These are phyloP conservation scores for Trichoderma koningii DNA, from an alignment of 2,329 filamentous ascomycete genomes.

Conservation along the genomic window DNA sequence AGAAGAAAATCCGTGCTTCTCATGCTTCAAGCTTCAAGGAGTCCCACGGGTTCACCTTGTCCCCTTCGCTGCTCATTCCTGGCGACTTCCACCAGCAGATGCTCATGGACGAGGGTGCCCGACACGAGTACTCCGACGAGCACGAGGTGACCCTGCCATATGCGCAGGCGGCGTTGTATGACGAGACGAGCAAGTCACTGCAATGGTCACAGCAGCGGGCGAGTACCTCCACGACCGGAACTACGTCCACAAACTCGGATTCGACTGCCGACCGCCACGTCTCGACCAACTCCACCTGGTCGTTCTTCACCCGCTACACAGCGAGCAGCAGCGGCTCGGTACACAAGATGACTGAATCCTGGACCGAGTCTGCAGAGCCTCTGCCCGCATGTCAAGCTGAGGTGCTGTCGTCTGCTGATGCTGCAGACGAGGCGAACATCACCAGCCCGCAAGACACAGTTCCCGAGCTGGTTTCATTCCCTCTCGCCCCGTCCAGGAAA, in stretches of 20 bases:
- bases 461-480: slow-evolving; percentile 41
- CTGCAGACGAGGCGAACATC: slow-evolving; percentile 30
- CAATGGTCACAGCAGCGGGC: slow-evolving; percentile 47
- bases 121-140: slow-evolving; percentile 40
- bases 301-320: slow-evolving; percentile 57
- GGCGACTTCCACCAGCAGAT: slow-evolving; percentile 60
- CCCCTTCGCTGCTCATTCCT: slow-evolving; percentile 64
- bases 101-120: slow-evolving; percentile 40
- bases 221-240: slow-evolving; percentile 59
- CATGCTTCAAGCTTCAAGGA: slow-evolving; percentile 59
- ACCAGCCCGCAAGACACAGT: slow-evolving; percentile 37
- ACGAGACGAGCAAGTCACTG: slow-evolving; percentile 25
- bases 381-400: slow-evolving; percentile 35
- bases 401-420: slow-evolving; percentile 30
- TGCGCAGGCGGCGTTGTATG: slow-evolving; percentile 30
- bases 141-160: slow-evolving; percentile 33
- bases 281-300: slow-evolving; percentile 56
- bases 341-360: slow-evolving; percentile 40
- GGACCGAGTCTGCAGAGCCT: slow-evolving; percentile 40
- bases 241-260: slow-evolving; percentile 51
- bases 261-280: slow-evolving; percentile 55
- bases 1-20: slow-evolving; percentile 44
- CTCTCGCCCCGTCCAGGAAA: slow-evolving; percentile 33
- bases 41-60: slow-evolving; percentile 60
- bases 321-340: slow-evolving; percentile 55